Conservation (phyloP, 164 flowering plant genomes). For the Liriodendron chinense region DNA sequence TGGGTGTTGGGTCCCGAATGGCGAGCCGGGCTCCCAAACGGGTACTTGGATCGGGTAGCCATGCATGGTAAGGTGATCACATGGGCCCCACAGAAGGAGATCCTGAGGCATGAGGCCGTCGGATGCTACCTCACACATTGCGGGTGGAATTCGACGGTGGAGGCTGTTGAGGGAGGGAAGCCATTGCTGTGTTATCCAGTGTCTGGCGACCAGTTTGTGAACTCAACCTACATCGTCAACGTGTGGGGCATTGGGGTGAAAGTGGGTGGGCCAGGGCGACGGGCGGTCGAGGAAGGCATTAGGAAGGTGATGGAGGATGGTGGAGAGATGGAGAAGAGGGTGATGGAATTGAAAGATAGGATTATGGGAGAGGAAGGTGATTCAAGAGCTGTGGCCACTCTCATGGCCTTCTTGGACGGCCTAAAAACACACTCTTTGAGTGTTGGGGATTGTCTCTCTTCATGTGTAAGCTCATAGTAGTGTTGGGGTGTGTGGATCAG, state of each 20-base stretch:
- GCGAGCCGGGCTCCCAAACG: conserved; percentile 53
- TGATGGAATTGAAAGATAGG: conserved; percentile 35
- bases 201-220: conserved; percentile 77
- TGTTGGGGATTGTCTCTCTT: too few species aligned
- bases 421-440: not conserved
- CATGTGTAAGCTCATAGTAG: too few species aligned
- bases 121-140: conserved; percentile 76
- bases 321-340: conserved; percentile 34
- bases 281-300: conserved; percentile 13
- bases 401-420: conserved; percentile 27
- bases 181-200: conserved; percentile 63
- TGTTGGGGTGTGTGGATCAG: too few species aligned
- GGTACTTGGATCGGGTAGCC: conserved; percentile 36
- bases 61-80: conserved; percentile 50
- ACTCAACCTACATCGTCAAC: conserved; percentile 49
- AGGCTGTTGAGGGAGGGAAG: conserved; percentile 55
- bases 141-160: conserved; percentile 89
- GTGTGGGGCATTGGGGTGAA: conserved; percentile 63
- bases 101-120: conserved; percentile 49
- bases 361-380: conserved; percentile 40
- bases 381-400: conserved; percentile 21
- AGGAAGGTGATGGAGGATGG: conserved; percentile 22
- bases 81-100: conserved; percentile 80
- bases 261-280: conserved; percentile 29
- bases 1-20: conserved; percentile 58